A percentile compares a stretch with the other conserved stretches of the same genome.
Evolutionary conservation across 1,284 basidiomycete genomes (phyloP).

Genomic region (Cryptococcus deneoformans): DNA sequence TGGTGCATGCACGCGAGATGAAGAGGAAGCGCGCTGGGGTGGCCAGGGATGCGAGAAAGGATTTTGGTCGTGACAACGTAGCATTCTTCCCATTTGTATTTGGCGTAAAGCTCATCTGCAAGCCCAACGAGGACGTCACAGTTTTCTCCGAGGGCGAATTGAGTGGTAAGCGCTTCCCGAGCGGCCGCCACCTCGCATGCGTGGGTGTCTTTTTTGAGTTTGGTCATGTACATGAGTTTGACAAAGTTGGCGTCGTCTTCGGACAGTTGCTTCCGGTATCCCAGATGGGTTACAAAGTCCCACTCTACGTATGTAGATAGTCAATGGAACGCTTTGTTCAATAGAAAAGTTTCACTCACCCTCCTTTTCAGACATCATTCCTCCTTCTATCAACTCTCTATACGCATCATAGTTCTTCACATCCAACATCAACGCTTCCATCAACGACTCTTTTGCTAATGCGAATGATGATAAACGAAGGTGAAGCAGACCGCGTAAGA

Average conservation of each 20-base stretch:
- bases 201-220: constrained; percentile 81
- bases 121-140: constrained; percentile 88
- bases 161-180: constrained; percentile 67
- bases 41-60: constrained; percentile 71
- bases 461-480: constrained; percentile 86
- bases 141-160: constrained; percentile 80
- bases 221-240: constrained; percentile 83
- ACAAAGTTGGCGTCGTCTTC: constrained; percentile 85
- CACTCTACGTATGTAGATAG: constrained; percentile 62
- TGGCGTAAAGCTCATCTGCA: constrained; percentile 84
- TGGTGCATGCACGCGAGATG: constrained; percentile 99
- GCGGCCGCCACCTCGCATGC: constrained; percentile 74
- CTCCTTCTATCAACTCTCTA: constrained; percentile 80
- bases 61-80: constrained; percentile 83
- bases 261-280: constrained; percentile 72
- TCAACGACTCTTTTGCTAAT: constrained; percentile 86
- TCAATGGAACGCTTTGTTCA: not conserved
- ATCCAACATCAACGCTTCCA: constrained; percentile 90
- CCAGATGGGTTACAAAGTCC: constrained; percentile 85
- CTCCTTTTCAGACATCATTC: constrained; percentile 92
- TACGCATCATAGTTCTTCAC: constrained; percentile 98
- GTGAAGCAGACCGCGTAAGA: constrained; percentile 88
- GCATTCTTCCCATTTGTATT: constrained; percentile 92
- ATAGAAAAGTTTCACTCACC: constrained; percentile 54
- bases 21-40: constrained; percentile 81